A percentile compares a stretch with the other conserved stretches of the same genome.
Evolutionary conservation across 768 basidiomycete species (phyloP).

Genomic region (Candolleomyces eurysporus): DNA sequence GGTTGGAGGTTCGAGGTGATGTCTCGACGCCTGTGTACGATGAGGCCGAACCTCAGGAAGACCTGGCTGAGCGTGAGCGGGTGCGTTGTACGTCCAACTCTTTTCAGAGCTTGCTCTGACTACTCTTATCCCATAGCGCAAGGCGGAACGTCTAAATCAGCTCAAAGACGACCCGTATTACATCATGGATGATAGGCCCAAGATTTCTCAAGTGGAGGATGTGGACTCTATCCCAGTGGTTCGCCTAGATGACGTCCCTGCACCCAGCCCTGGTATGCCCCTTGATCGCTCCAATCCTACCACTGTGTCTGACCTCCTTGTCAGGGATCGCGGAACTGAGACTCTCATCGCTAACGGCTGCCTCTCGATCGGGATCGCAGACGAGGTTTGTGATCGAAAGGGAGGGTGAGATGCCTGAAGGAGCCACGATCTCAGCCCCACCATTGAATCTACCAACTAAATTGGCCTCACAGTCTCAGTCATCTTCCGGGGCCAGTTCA

Average conservation of each 20-base stretch:
- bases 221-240: slow-evolving; percentile 94
- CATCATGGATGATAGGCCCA: slow-evolving; percentile 62
- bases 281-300: not conserved
- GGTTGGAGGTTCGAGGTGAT: slow-evolving; percentile 17
- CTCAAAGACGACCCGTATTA: slow-evolving; percentile 91
- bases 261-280: slow-evolving; percentile 33
- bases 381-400: slow-evolving; percentile 66
- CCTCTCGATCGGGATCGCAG: slow-evolving; percentile 26
- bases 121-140: slow-evolving; percentile 46
- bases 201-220: slow-evolving; percentile 47
- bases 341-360: slow-evolving; percentile 43
- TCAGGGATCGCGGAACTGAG: slow-evolving; percentile 31
- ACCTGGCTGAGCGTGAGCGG: slow-evolving; percentile 56
- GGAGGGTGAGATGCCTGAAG: slow-evolving; percentile 84
- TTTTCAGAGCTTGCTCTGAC: not conserved
- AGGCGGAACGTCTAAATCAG: slow-evolving; percentile 72
- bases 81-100: slow-evolving; percentile 36
- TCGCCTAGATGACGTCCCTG: slow-evolving; percentile 68
- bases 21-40: slow-evolving; percentile 34
- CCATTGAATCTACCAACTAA: slow-evolving; percentile 23
- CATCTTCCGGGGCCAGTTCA: slow-evolving; percentile 5
- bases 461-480: slow-evolving; percentile 15
- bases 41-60: slow-evolving; percentile 56
- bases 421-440: slow-evolving; percentile 26
- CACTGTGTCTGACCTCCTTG: not conserved